Percentiles rank a stretch among this genome's conserved stretches.
phyloP scores from a whole-genome alignment of 257 asterid species.

The Leonotis leonurus region DNA sequence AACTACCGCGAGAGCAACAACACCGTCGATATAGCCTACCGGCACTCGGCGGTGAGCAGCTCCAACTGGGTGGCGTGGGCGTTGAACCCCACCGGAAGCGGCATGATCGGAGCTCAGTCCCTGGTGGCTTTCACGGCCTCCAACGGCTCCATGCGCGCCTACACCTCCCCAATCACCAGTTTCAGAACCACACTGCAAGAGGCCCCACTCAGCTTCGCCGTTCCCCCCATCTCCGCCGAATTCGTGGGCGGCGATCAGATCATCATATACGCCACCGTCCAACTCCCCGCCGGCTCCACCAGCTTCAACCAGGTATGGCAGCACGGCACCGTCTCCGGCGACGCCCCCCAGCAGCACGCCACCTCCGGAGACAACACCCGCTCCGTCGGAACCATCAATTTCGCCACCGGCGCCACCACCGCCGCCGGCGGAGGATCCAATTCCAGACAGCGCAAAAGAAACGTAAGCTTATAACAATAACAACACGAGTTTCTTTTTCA shows the following conservation, averaged over 20 bases:
- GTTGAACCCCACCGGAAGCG: conserved; percentile 29
- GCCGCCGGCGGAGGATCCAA: conserved; percentile 22
- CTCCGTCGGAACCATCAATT: conserved; percentile 44
- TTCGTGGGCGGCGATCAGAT: conserved; percentile 19
- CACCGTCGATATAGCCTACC: conserved; percentile 4
- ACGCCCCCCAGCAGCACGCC: conserved; percentile 14
- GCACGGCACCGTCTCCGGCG: conserved; percentile 38
- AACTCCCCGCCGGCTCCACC: conserved; percentile 44
- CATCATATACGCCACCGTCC: conserved; percentile 54
- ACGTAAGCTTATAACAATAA: conserved; percentile 29
- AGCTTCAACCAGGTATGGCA: conserved; percentile 73
- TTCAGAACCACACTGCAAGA: neutral
- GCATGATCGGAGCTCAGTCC: conserved; percentile 53
- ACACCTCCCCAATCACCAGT: conserved; percentile 41
- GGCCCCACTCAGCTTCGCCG: conserved; percentile 49
- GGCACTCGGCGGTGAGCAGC: conserved; percentile 18
- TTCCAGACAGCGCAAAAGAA: conserved; percentile 28
- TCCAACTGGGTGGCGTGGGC: conserved; percentile 67
- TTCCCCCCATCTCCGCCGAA: conserved; percentile 36
- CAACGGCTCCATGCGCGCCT: conserved; percentile 18
- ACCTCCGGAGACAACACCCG: conserved; percentile 6
- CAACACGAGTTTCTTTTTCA: too few species aligned
- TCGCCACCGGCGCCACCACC: conserved; percentile 34
- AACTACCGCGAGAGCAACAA: neutral
- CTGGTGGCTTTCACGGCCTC: conserved; percentile 52